Base-by-base conservation (phyloP, 2,329 filamentous ascomycete species). In the Pseudogymnoascus pannorum region DNA sequence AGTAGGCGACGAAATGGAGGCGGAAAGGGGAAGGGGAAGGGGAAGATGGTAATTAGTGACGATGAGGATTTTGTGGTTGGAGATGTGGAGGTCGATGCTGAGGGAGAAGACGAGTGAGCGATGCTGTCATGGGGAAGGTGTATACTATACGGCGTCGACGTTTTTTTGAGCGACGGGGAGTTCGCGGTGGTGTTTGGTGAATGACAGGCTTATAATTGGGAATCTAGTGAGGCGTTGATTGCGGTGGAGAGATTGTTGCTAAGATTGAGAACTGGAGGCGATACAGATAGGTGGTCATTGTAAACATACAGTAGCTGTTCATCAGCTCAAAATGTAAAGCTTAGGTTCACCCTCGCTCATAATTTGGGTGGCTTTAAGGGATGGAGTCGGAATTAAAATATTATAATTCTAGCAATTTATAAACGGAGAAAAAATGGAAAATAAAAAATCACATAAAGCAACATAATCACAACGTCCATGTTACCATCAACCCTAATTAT, bases 41-140 rank as follows among this genome's bases (percentile, higher is more conserved):
- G 16, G 66, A 66, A 65, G 42, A 48, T 63, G 20, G 60, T 62
- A 26, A 66, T 62, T 6, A 65, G 65, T 29, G 66, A 59, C 7
- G 67, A 72, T 51, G 68, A 70, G 24, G 64, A 67, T 58, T 70
- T 82, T 65, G 77, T 66, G 8, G 60, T 67, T 29, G 63, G 61
- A 29, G 48, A 54, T 31, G 48, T 54, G 24, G 67, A 69, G 5
- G 60, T 62, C 12, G 69, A 71, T 62, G 66, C 64, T 26, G 69
- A 70, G 18, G 68, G 64, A 9, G 68, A 70, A 22, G 65, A 68
- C 51, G 66, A 68, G 38, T 68, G 48, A 54, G 24, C 16, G 18
- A 9, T 29, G 14, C 26, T 31, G 26, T 18, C 22, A 5, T 29
- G 48, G n/a, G 4, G 9, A 31, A 31, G 26, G 48, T 54, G 48